phyloP scores from a whole-genome alignment of 768 basidiomycete genomes.

The Melanogaster broomeanus region DNA sequence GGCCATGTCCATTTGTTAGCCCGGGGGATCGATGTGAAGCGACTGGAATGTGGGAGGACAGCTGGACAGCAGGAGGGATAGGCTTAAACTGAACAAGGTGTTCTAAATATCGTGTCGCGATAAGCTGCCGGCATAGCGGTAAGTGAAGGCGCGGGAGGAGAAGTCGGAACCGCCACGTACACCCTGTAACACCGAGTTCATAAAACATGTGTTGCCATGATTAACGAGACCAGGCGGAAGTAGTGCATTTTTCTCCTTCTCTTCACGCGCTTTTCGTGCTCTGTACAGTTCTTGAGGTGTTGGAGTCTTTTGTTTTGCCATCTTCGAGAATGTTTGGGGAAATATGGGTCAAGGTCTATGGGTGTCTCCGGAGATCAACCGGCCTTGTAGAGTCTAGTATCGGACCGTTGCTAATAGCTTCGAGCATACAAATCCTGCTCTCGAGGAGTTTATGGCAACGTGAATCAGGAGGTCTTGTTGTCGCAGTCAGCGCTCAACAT shows the following conservation, averaged over 20 bases:
- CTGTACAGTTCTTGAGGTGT: slow-evolving; percentile 67
- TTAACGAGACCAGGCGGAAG: slow-evolving; percentile 77
- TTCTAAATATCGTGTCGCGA: slow-evolving; percentile 63
- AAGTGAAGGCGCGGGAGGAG: neutral
- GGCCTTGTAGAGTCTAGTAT: neutral
- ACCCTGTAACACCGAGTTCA: slow-evolving; percentile 93
- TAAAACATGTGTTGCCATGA: slow-evolving; percentile 92
- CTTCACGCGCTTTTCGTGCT: slow-evolving; percentile 60
- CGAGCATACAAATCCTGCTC: neutral
- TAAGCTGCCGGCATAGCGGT: slow-evolving; percentile 45
- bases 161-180: slow-evolving; percentile 44
- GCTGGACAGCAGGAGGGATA: slow-evolving; percentile 44
- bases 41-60: slow-evolving; percentile 40
- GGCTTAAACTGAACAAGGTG: slow-evolving; percentile 58
- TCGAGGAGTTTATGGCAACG: neutral
- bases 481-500: slow-evolving; percentile 6
- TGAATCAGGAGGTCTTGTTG: neutral
- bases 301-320: slow-evolving; percentile 56
- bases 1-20: slow-evolving; percentile 63
- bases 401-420: neutral
- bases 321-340: slow-evolving; percentile 16
- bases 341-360: neutral
- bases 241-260: slow-evolving; percentile 56
- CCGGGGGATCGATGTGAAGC: slow-evolving; percentile 60
- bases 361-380: neutral